Percentiles rank a stretch among this genome's conserved stretches.
Evolutionary conservation across 192 early-diverging fungal genomes (phyloP).

Genomic region (Lobosporangium transversale): DNA sequence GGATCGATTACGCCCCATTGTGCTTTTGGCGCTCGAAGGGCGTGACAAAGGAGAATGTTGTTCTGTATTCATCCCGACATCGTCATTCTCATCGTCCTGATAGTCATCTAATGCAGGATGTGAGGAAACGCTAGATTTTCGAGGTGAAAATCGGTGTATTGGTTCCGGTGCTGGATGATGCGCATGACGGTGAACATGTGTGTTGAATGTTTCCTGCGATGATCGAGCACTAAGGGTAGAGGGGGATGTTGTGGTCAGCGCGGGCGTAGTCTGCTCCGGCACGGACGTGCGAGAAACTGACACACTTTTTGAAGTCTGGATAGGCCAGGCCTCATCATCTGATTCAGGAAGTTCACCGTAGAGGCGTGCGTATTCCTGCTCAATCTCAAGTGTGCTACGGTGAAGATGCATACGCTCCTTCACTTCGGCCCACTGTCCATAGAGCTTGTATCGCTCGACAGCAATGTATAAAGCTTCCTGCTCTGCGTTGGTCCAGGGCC

Average conservation of each 20-base stretch:
- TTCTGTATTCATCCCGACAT: constrained; percentile 4
- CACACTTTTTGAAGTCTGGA: not conserved
- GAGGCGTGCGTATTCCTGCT: constrained; percentile 42
- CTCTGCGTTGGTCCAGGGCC: constrained; percentile 32
- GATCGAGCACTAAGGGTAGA: constrained; percentile 22
- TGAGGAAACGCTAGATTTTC: not conserved
- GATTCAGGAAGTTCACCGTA: constrained; percentile 40
- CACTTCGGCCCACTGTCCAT: constrained; percentile 35
- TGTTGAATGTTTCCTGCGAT: constrained; percentile 23
- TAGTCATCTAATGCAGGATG: constrained; percentile 4
- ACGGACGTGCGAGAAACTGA: not conserved
- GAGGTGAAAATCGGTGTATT: not conserved
- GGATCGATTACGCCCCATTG: not conserved
- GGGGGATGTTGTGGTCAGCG: constrained; percentile 12
- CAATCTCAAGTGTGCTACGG: constrained; percentile 32
- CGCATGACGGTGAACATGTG: not conserved
- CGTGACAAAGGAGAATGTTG: not conserved
- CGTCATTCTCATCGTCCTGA: constrained; percentile 14
- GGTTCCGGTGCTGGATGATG: constrained; percentile 1
- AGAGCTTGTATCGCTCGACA: constrained; percentile 32
- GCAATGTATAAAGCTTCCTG: constrained; percentile 47
- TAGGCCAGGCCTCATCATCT: constrained; percentile 20
- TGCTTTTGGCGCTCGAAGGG: constrained; percentile 14
- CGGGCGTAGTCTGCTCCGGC: constrained; percentile 4
- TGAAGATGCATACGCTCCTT: constrained; percentile 25